Evolutionary conservation across 495 filamentous ascomycete genomes (phyloP), one percentile per base, ranked within the genome.

Genomic region (Glutinoglossum americanum): DNA sequence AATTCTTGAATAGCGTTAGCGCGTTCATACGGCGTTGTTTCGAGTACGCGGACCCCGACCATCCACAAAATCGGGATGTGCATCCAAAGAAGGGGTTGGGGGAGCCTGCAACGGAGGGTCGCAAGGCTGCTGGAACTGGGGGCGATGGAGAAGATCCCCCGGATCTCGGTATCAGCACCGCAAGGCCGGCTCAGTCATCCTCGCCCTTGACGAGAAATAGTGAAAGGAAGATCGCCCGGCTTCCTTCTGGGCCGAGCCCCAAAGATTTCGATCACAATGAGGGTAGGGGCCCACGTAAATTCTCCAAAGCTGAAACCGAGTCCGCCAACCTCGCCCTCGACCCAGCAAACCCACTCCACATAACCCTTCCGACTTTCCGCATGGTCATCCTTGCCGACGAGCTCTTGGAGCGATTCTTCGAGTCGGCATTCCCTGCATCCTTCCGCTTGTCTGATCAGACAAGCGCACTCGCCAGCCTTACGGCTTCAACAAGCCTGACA

Each of bases 311-410:
- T n/a, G 69, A 76, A 65, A 72, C 76, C 1, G 76, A 76, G 62
- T 73, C 75, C 21, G 88, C 89, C 27, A 98, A 98, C 64, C 76
- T 81, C 17, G 92, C 92, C 26, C 80, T 98, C 5, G 88, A 98
- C 66, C 92, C 92, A 0, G 79, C 83, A 47, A 89, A 92, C 58
- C 92, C 92, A 0, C 77, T 98, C 0, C 83, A 94, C 67, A 96
- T 98, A 65, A 97, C 93, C 8, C 80, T 98, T 9, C 93, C 93
- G 0, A 98, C 92, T 23, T 98, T 98, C 76, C 84, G 92, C 62
- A 98, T 98, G 92, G 87, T 98, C 26, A 82, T 98, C 48, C 79
- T 98, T 23, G 92, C 92, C 58, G 92, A 98, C 67, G 92, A 98
- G 64, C 76, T 90, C 2, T 80, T 98, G 13, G 90, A 98, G 64